These are phyloP conservation scores for Parathielavia hyrcaniae DNA, from an alignment of 495 filamentous ascomycete genomes.

Conservation along the genomic window DNA sequence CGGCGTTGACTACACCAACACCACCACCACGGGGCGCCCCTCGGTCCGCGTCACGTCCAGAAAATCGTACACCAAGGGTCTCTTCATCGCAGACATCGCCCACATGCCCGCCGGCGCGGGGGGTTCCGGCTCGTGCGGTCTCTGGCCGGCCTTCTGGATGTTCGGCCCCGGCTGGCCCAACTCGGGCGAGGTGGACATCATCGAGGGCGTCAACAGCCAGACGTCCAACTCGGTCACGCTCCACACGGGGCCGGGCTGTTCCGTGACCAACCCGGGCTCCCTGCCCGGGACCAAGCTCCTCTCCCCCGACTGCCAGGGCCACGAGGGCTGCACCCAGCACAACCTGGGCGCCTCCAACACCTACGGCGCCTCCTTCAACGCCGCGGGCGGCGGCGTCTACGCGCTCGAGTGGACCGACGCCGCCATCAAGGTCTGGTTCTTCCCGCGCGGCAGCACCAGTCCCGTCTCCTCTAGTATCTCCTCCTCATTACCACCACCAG, in stretches of 20 bases:
- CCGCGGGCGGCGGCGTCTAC: slow-evolving; percentile 65
- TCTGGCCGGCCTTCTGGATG: slow-evolving; percentile 61
- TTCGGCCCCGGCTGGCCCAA: slow-evolving; percentile 69
- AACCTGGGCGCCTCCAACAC: slow-evolving; percentile 44
- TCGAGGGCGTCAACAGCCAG: slow-evolving; percentile 74
- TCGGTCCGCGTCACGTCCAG: slow-evolving; percentile 66
- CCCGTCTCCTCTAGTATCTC: slow-evolving; percentile 19
- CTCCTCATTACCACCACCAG: slow-evolving; percentile 50
- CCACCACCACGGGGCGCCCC: slow-evolving; percentile 51
- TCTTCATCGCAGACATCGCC: slow-evolving; percentile 66
- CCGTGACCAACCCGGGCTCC: slow-evolving; percentile 42
- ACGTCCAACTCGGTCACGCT: slow-evolving; percentile 63
- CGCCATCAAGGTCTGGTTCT: slow-evolving; percentile 72
- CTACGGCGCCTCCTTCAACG: slow-evolving; percentile 70
- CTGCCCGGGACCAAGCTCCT: slow-evolving; percentile 45
- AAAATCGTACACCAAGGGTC: slow-evolving; percentile 58
- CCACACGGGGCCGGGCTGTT: slow-evolving; percentile 65
- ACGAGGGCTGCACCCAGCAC: slow-evolving; percentile 44
- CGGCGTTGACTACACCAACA: slow-evolving; percentile 48
- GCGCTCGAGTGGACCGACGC: slow-evolving; percentile 66
- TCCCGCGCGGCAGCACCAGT: slow-evolving; percentile 47
- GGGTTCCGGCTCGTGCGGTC: slow-evolving; percentile 47
- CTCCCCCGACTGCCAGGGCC: slow-evolving; percentile 42
- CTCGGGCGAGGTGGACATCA: slow-evolving; percentile 84
- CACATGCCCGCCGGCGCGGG: slow-evolving; percentile 64